Base-by-base conservation (phyloP, 345 rosid species). In the Aquilaria malaccensis region DNA sequence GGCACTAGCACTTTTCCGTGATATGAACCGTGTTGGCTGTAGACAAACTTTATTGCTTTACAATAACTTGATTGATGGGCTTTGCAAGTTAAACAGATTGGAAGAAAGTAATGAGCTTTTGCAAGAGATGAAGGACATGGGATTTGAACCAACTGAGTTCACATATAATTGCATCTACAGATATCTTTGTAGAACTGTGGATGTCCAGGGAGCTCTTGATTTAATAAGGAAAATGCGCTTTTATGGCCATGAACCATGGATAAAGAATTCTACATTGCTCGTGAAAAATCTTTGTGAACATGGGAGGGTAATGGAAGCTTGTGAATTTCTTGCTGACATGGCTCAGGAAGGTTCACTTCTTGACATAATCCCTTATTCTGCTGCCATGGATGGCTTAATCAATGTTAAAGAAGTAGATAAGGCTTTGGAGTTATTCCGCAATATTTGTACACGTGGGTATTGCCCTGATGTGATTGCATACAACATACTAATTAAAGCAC, bases 391-490 rank as follows among this genome's bases (percentile, higher is more conserved):
- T 66, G 98, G 98, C 14, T 82, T 87, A 58, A 67, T 87, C 51
- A 70, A 81, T 72, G 75, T 65, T 50, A 68, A 68, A 51, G 79
- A 82, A 73, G 69, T 89, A 11, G 87, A 92, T 70, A 69, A 49
- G 67, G 96, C 85, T 13, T 58, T 89, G 67, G 80, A 82, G 78
- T 80, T 92, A 33, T 92, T 92, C 63, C 78, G 33, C 48, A 72
- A 71, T 52, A 77, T 85, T 64, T 73, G 79, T 74, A 68, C 80
- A 58, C 81, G 55, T 13, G 91, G 95, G 30, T 73, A 77, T 72
- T 72, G 71, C 55, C 96, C 88, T 59, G 96, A 92, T 73, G 89
- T 92, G 72, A 71, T 89, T 70, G 95, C 89, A 58, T 83, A 89
- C 68, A 77, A 89, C 78, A 84, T 83, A 71, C 12, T 92, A 70